Conservation (phyloP, 495 filamentous ascomycete genomes). For the Neurospora sp. region DNA sequence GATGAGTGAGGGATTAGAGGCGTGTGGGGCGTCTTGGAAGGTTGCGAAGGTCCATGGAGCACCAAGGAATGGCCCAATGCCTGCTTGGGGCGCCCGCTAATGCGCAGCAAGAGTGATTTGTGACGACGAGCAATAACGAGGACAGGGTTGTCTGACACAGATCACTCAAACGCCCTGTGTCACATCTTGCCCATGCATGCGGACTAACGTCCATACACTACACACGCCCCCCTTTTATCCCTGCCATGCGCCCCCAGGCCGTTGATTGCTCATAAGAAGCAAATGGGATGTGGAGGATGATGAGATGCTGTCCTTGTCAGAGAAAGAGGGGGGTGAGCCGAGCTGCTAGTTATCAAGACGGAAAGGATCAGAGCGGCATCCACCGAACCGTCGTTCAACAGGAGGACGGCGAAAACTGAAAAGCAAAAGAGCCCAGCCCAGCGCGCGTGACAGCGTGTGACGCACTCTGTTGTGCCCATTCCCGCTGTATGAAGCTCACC, state of each 20-base stretch:
- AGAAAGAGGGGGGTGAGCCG: slow-evolving; percentile 6
- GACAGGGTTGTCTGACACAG: slow-evolving; percentile 26
- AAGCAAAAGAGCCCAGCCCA: not conserved
- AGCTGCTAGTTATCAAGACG: not conserved
- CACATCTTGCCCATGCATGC: slow-evolving; percentile 6
- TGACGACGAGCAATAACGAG: slow-evolving; percentile 23
- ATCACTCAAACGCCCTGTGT: slow-evolving; percentile 24
- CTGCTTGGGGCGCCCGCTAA: slow-evolving; percentile 18
- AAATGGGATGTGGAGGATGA: not conserved
- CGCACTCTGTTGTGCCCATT: not conserved
- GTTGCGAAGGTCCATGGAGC: not conserved
- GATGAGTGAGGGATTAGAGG: slow-evolving; percentile 8
- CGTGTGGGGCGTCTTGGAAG: slow-evolving; percentile 6
- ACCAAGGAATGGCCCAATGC: slow-evolving; percentile 14
- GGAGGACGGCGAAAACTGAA: not conserved
- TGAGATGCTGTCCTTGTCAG: not conserved
- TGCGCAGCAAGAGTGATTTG: slow-evolving; percentile 21
- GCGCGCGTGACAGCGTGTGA: not conserved
- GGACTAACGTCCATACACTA: slow-evolving; percentile 3
- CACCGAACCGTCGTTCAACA: not conserved
- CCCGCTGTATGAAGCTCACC: not conserved
- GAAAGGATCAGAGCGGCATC: not conserved
- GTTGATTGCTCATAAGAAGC: not conserved
- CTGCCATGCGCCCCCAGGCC: slow-evolving; percentile 2
- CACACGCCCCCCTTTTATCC: slow-evolving; percentile 3